phyloP scores from a whole-genome alignment of 257 asterid species.

The Lavandula angustifolia region DNA sequence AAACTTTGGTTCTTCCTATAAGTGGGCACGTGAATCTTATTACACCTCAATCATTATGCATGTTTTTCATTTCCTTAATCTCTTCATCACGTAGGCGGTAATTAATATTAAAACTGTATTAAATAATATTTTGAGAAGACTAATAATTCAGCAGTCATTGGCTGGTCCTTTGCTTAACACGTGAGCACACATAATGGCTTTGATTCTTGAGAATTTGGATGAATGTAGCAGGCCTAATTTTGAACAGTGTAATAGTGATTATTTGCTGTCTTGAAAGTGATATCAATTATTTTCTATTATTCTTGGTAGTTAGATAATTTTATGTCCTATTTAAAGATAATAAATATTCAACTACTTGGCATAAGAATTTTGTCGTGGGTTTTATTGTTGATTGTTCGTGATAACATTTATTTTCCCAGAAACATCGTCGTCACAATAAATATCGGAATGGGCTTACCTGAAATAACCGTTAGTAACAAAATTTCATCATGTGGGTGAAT shows the following conservation, averaged over 20 bases:
- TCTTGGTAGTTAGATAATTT: constrained; percentile 25
- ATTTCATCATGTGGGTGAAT: not conserved
- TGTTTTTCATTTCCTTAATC: constrained; percentile 21
- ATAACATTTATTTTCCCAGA: constrained; percentile 33
- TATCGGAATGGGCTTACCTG: constrained; percentile 33
- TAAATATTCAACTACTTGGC: constrained; percentile 36
- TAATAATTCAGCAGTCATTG: constrained; percentile 23
- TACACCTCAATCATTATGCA: constrained; percentile 22
- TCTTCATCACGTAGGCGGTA: not conserved
- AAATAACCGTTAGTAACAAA: constrained; percentile 21
- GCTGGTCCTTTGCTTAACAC: constrained; percentile 34
- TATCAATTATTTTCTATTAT: constrained; percentile 6
- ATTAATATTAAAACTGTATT: constrained; percentile 6
- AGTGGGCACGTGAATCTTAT: constrained; percentile 43
- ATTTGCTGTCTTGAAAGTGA: constrained; percentile 36
- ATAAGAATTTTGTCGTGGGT: constrained; percentile 25
- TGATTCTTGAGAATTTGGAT: constrained; percentile 18
- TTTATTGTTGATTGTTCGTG: constrained; percentile 33
- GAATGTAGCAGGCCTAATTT: no score
- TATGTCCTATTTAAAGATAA: constrained; percentile 21
- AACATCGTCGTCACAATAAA: constrained; percentile 39
- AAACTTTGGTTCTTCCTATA: constrained; percentile 38
- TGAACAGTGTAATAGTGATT: not conserved
- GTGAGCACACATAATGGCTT: constrained; percentile 13
- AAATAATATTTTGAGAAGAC: not conserved